Percentiles rank a stretch among this genome's conserved stretches.
Evolutionary conservation across 352 stramenopile genomes (phyloP).

Genomic region (Phytophthora aleatoria): DNA sequence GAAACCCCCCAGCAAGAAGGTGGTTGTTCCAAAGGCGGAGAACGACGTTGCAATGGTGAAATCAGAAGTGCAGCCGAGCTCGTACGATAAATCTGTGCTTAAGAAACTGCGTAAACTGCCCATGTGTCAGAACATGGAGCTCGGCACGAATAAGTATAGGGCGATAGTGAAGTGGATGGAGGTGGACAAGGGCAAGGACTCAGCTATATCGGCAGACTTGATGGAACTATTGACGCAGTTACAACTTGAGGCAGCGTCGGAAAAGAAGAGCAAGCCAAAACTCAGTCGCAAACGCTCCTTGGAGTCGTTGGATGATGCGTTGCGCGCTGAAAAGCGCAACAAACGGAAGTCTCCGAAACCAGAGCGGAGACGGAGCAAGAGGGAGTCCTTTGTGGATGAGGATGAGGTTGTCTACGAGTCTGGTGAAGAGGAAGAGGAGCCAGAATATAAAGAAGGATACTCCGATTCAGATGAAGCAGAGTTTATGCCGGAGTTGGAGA

Average conservation of each 20-base stretch:
- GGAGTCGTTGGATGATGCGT: constrained; percentile 54
- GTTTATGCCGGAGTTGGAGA: constrained; percentile 33
- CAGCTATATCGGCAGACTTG: constrained; percentile 35
- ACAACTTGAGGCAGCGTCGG: constrained; percentile 3
- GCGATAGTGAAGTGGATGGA: constrained; percentile 62
- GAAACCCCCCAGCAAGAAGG: constrained; percentile 17
- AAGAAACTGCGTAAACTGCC: constrained; percentile 45
- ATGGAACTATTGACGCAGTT: constrained; percentile 36
- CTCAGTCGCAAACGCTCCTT: constrained; percentile 27
- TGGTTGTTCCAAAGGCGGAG: constrained; percentile 2
- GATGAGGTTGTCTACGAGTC: constrained; percentile 38
- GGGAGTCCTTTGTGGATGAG: constrained; percentile 24
- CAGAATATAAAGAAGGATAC: constrained; percentile 38
- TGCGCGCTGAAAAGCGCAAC: constrained; percentile 33
- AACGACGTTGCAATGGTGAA: background rate
- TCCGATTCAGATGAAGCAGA: constrained; percentile 49
- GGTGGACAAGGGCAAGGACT: constrained; percentile 50
- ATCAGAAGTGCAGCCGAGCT: constrained; percentile 5
- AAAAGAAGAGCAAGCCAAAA: constrained; percentile 26
- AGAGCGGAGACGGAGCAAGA: constrained; percentile 28
- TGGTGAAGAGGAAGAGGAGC: constrained; percentile 45
- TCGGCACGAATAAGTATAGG: constrained; percentile 52
- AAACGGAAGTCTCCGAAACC: constrained; percentile 18
- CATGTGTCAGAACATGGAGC: constrained; percentile 40
- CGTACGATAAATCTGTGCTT: constrained; percentile 34